Evolutionary conservation across 139 green algal species (phyloP), one percentile per base, ranked within the genome.

Genomic region (Chlorella sp.): DNA sequence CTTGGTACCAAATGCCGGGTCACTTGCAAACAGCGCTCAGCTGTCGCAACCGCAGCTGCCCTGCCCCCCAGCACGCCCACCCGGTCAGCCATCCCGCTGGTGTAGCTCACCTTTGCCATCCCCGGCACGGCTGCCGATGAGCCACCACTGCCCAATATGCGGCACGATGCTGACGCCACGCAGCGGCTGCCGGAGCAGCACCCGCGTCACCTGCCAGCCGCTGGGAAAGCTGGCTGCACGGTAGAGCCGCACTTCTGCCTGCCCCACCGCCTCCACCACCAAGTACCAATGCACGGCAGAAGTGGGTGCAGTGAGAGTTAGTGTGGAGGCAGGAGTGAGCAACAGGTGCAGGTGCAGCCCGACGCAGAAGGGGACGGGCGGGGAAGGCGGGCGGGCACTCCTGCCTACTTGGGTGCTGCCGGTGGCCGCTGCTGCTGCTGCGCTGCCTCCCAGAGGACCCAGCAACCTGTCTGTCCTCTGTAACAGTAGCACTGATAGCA

Each of bases 201-300:
- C 71, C 18, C 75, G 26, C 4, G 30, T 36, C 18, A 40, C 32
- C 61, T 90, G 28, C 83, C 85, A 92, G 21, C 24, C 39, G 30
- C 15, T 22, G 9, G 90, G 90, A 66, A 92, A 92, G 42, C 30
- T 21, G 2, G 42, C 53, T 22, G 85, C 83, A 2, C 36, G 36
- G 84, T 83, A 82, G 22, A 89, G 42, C 40, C 32, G 48, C 32
- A 90, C 78, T 64, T 86, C 84, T 3, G 5, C 21, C 32, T n/a
- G n/a, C 16, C 75, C 81, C 39, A 48, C 71, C 0, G 15, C 37
- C 60, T 91, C 73, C 28, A 73, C 36, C 60, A 90, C 73, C 87
- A 93, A 73, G 68, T 77, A 91, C 64, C 87, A 77, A 57, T 89
- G 64, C 37, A 68, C 48, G n/a, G n/a, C n/a, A n/a, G n/a, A n/a